Evolutionary conservation across 768 basidiomycete species (phyloP).

Genomic region (Crassisporium funariophilum): DNA sequence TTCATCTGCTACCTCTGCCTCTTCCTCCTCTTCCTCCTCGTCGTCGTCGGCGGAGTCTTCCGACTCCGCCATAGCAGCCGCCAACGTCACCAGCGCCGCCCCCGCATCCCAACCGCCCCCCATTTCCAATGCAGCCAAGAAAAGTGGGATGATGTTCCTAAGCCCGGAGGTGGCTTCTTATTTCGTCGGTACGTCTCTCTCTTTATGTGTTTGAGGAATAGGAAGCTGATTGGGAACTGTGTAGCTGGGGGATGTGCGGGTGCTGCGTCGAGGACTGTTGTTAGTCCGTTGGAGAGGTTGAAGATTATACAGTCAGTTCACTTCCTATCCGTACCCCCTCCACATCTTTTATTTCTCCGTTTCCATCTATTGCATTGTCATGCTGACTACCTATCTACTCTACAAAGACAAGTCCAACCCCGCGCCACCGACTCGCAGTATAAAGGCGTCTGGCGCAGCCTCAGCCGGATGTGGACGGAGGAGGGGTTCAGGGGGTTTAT

Average conservation of each 20-base stretch:
- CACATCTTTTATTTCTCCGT: not conserved
- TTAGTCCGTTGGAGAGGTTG: slow-evolving; percentile 87
- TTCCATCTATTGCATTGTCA: slow-evolving; percentile 8
- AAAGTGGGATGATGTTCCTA: too few relatives aligned
- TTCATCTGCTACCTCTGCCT: too few relatives aligned
- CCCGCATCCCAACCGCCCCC: too few relatives aligned
- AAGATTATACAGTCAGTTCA: slow-evolving; percentile 92
- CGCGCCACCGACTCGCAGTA: slow-evolving; percentile 64
- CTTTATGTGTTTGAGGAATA: not conserved
- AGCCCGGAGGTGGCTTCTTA: slow-evolving; percentile 45
- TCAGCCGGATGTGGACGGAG: slow-evolving; percentile 89
- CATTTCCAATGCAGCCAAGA: too few relatives aligned
- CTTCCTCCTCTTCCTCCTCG: too few relatives aligned
- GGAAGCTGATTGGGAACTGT: not conserved
- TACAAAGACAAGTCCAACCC: slow-evolving; percentile 97
- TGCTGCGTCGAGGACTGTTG: slow-evolving; percentile 84
- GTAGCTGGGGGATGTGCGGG: slow-evolving; percentile 60
- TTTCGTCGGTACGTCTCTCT: slow-evolving; percentile 39
- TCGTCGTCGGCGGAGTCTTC: too few relatives aligned
- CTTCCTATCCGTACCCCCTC: slow-evolving; percentile 9
- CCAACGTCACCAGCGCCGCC: too few relatives aligned
- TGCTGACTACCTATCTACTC: too few relatives aligned
- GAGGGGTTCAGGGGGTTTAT: slow-evolving; percentile 93
- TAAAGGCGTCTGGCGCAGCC: slow-evolving; percentile 81
- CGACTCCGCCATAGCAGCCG: too few relatives aligned